A percentile compares a stretch with the other conserved stretches of the same genome.
Evolutionary conservation across 2,329 filamentous ascomycete species (phyloP).

Genomic region (Ophiostoma sp.): DNA sequence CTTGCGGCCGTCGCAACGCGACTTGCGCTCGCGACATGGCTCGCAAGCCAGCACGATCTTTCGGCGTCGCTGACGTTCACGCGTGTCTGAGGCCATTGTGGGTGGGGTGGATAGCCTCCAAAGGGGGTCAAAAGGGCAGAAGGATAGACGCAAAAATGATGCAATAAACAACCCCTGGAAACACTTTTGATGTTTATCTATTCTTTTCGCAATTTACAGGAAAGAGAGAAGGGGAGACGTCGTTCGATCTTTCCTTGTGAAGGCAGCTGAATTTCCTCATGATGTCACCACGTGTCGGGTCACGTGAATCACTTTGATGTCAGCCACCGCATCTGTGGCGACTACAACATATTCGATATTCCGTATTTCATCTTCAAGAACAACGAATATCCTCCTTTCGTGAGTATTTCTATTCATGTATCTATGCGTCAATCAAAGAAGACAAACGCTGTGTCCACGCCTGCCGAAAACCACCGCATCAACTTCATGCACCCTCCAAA

Average conservation of each 20-base stretch:
- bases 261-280: neutral
- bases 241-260: neutral
- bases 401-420: neutral
- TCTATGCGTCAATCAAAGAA: neutral
- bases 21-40: constrained; percentile 44
- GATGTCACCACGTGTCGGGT: neutral
- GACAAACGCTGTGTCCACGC: neutral
- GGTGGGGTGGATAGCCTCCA: neutral
- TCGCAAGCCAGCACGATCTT: constrained; percentile 45
- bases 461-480: too few species aligned
- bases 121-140: neutral
- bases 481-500: too few species aligned
- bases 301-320: neutral
- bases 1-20: constrained; percentile 46
- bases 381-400: neutral
- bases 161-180: neutral
- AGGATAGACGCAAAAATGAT: neutral
- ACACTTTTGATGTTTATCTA: neutral
- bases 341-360: neutral
- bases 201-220: neutral
- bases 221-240: neutral
- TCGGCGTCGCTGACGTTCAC: constrained; percentile 26
- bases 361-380: neutral
- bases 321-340: neutral
- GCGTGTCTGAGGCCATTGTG: constrained; percentile 22